Percentiles rank a stretch among this genome's conserved stretches.
These are phyloP conservation scores for Phycomyces nitens DNA, from an alignment of 192 early-diverging fungal species.

Conservation along the genomic window DNA sequence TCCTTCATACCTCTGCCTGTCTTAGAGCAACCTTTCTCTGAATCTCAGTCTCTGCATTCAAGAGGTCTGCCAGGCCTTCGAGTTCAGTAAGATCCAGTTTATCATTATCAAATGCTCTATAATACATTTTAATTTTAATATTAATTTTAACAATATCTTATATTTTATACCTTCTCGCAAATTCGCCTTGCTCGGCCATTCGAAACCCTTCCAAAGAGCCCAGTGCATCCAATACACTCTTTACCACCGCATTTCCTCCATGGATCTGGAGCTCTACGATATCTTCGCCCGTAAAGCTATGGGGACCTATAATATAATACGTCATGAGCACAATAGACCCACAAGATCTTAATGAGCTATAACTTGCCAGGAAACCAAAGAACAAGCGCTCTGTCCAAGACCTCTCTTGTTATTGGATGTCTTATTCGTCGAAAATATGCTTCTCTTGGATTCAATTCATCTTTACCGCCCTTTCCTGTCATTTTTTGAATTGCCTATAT, in stretches of 20 bases:
- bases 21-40: constrained; percentile 64
- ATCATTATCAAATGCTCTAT: constrained; percentile 67
- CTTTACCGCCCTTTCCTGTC: constrained; percentile 21
- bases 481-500: constrained; percentile 26
- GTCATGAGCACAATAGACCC: too few species aligned
- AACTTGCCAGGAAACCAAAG: constrained; percentile 54
- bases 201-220: constrained; percentile 45
- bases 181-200: constrained; percentile 74
- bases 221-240: constrained; percentile 53
- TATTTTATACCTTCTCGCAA: constrained; percentile 69
- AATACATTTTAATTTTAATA: too few species aligned
- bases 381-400: constrained; percentile 59
- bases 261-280: constrained; percentile 73
- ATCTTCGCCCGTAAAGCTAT: constrained; percentile 75
- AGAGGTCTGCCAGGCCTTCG: constrained; percentile 69
- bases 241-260: constrained; percentile 67
- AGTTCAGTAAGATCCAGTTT: constrained; percentile 70
- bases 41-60: constrained; percentile 78
- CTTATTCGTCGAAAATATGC: constrained; percentile 42
- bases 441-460: constrained; percentile 37
- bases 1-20: constrained; percentile 53
- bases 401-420: constrained; percentile 38
- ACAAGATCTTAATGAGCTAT: too few species aligned
- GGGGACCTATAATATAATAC: constrained; percentile 37
- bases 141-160: too few species aligned